Percentiles rank a stretch among this genome's conserved stretches.
phyloP scores from a whole-genome alignment of 164 flowering plant species.

The Berberis thunbergii region DNA sequence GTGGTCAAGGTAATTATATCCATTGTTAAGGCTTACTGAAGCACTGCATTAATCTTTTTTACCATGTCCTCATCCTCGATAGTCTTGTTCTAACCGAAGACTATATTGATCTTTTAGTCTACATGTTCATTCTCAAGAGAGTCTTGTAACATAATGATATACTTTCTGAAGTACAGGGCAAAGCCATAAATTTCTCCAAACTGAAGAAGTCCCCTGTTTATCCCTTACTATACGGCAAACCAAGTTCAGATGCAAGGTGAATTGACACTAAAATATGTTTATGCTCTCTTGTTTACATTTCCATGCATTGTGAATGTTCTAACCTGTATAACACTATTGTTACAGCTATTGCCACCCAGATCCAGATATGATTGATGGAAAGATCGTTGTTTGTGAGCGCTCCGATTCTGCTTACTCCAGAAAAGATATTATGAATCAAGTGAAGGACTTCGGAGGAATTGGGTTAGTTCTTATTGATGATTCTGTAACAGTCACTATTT shows the following conservation, averaged over 20 bases:
- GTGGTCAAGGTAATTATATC: slow-evolving; percentile 36
- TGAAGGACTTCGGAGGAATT: too few relatives aligned
- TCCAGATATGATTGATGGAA: too few relatives aligned
- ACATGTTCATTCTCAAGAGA: not conserved
- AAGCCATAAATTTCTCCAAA: slow-evolving; percentile 27
- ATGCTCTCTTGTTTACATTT: slow-evolving; percentile 1
- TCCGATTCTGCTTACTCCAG: too few relatives aligned
- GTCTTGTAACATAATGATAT: not conserved
- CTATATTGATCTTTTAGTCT: not conserved
- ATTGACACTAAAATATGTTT: not conserved
- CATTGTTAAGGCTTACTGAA: not conserved
- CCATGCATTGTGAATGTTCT: slow-evolving; percentile 11
- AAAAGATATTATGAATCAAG: too few relatives aligned
- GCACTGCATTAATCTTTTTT: not conserved
- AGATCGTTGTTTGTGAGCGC: too few relatives aligned
- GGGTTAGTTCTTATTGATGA: too few relatives aligned
- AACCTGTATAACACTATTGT: not conserved
- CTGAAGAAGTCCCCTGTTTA: slow-evolving; percentile 21
- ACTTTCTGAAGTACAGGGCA: slow-evolving; percentile 26
- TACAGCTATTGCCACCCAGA: too few relatives aligned
- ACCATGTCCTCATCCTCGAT: not conserved
- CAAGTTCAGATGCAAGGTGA: slow-evolving; percentile 21
- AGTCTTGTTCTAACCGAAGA: not conserved
- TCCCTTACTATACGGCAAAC: slow-evolving; percentile 16
- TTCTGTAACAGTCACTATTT: too few relatives aligned